These are phyloP conservation scores for Diaporthe nobilis DNA, from an alignment of 2,329 filamentous ascomycete species.

Conservation along the genomic window DNA sequence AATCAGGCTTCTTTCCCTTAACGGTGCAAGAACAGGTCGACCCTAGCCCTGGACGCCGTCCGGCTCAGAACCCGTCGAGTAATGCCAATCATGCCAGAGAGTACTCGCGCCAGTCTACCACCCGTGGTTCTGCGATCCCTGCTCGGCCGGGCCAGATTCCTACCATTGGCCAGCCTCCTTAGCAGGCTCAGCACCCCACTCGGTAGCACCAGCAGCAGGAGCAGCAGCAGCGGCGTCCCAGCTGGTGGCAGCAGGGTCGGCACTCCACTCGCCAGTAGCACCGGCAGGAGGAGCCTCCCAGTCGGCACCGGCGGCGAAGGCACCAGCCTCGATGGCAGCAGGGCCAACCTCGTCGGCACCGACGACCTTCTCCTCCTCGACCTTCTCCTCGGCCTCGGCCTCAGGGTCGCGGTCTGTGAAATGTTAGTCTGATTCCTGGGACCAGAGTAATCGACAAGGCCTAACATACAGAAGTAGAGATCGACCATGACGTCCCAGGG, in stretches of 20 bases:
- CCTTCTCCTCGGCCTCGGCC: constrained; percentile 99
- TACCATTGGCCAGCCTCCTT: constrained; percentile 65
- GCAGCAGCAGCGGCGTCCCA: constrained; percentile 65
- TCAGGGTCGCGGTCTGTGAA: constrained; percentile 92
- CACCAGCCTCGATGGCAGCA: constrained; percentile 87
- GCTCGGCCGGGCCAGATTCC: neutral
- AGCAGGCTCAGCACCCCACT: constrained; percentile 65
- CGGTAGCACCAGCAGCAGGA: constrained; percentile 53
- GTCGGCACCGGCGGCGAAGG: constrained; percentile 70
- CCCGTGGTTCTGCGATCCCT: constrained; percentile 31
- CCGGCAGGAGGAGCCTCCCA: constrained; percentile 62
- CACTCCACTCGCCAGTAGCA: constrained; percentile 75
- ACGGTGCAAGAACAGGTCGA: constrained; percentile 83
- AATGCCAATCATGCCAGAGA: constrained; percentile 47
- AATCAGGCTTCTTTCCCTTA: constrained; percentile 99
- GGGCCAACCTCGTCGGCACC: constrained; percentile 88
- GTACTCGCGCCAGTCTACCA: constrained; percentile 32
- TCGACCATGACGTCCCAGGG: constrained; percentile 99
- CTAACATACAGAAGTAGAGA: constrained; percentile 92
- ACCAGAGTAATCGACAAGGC: neutral
- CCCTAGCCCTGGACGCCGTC: constrained; percentile 53
- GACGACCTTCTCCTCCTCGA: constrained; percentile 91
- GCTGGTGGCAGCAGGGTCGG: constrained; percentile 68
- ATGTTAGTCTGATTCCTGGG: constrained; percentile 42
- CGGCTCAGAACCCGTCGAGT: constrained; percentile 44